Evolutionary conservation across 768 basidiomycete genomes (phyloP), one percentile per base, ranked within the genome.

Genomic region (Melanogaster broomeanus): DNA sequence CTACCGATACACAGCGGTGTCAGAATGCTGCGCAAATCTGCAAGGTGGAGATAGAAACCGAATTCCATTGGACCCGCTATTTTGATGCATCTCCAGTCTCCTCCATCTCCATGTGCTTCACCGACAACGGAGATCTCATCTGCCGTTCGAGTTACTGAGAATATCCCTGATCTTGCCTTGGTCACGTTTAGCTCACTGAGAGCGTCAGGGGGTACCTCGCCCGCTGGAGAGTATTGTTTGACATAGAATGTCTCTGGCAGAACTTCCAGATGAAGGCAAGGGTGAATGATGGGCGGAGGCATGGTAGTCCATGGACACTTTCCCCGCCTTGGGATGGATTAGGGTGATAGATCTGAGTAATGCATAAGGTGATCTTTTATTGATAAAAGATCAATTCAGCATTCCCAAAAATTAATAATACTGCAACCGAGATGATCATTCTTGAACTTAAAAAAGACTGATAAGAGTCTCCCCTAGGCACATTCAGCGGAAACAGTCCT

Each of bases 61-160:
- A 86, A 85, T 55, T 83, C 81, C 82, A 87, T 82, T 3, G 83
- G 84, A 3, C 85, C 86, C 31, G 71, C 73, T 35, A 88, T 81
- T 64, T 81, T 81, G 53, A 87, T 80, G 60, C 80, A 80, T 58
- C 66, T 73, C 84, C 84, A 85, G 1, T 71, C 70, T 21, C 74
- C 73, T 27, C 73, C 65, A 35, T 76, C 69, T 46, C 54, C 67
- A 13, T 71, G 58, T 13, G 70, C 68, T 60, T 79, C 71, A 15
- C 77, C 76, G n/a, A 83, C 79, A 46, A 87, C 59, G 2, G 85
- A 87, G 2, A 83, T 69, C 59, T 88, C 85, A 28, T 87, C 83
- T 7, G 59, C 59, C 6, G 84, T 86, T 42, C 79, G 71, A 24
- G 84, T 85, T 33, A 86, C 66, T 2, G 81, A 84, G 48, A 84